Conservation (phyloP, 73 alveolate species). For the Stentor coeruleus region DNA sequence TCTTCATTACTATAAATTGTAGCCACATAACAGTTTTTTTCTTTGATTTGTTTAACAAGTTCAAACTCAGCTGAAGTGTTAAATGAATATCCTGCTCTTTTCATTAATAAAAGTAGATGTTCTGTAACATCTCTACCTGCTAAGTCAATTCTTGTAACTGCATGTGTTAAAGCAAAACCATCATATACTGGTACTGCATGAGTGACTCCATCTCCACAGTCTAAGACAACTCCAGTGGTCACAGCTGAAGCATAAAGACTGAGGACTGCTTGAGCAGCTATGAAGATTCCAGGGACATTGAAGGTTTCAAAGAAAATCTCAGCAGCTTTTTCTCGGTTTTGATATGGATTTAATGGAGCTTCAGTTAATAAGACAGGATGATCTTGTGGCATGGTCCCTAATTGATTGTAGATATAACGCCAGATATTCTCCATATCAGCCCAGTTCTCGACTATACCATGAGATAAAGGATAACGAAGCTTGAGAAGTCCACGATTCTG, state of each 20-base stretch:
- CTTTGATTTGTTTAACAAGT: slow-evolving; percentile 77
- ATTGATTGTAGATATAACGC: slow-evolving; percentile 77
- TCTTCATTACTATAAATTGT: slow-evolving; percentile 70
- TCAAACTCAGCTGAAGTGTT: slow-evolving; percentile 83
- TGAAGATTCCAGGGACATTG: slow-evolving; percentile 55
- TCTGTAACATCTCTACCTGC: slow-evolving; percentile 91
- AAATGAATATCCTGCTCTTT: slow-evolving; percentile 77
- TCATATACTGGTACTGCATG: slow-evolving; percentile 43
- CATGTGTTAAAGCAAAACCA: slow-evolving; percentile 72
- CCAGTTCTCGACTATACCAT: slow-evolving; percentile 89
- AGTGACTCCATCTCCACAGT: slow-evolving; percentile 97
- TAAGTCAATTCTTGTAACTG: slow-evolving; percentile 77
- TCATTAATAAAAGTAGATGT: slow-evolving; percentile 64
- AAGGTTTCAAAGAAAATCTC: slow-evolving; percentile 73
- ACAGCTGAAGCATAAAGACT: slow-evolving; percentile 67
- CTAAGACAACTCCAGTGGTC: slow-evolving; percentile 87
- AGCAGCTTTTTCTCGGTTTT: slow-evolving; percentile 70
- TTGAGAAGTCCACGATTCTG: slow-evolving; percentile 80
- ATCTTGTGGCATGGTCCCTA: slow-evolving; percentile 45
- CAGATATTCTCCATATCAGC: slow-evolving; percentile 91
- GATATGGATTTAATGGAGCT: slow-evolving; percentile 88
- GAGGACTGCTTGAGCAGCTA: slow-evolving; percentile 74
- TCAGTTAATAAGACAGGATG: slow-evolving; percentile 78
- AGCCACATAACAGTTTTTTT: slow-evolving; percentile 69
- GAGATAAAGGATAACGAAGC: slow-evolving; percentile 82